Percentiles rank a stretch among this genome's conserved stretches.
phyloP scores from a whole-genome alignment of 2,329 filamentous ascomycete genomes.

The Sordariomycetes sp. region DNA sequence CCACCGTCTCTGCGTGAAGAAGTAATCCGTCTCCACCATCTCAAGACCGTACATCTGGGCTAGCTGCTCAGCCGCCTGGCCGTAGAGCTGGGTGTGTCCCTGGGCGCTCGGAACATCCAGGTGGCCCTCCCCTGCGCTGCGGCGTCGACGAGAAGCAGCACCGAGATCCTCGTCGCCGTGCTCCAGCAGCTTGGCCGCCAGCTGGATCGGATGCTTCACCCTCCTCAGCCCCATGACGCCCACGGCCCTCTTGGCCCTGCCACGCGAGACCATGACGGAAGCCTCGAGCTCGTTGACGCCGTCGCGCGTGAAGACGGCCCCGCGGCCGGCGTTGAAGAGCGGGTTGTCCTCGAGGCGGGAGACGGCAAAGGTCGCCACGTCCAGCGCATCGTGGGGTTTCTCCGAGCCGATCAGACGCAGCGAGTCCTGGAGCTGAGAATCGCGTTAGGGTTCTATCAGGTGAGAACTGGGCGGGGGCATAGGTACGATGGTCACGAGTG shows the following conservation, averaged over 20 bases:
- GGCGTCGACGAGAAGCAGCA: conserved; percentile 13
- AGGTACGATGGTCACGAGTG: conserved; percentile 52
- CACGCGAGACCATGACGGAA: conserved; percentile 73
- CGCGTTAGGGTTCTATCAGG: background rate
- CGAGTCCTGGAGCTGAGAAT: conserved; percentile 33
- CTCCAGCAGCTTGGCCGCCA: conserved; percentile 64
- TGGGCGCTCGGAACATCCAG: conserved; percentile 47
- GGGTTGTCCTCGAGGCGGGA: conserved; percentile 67
- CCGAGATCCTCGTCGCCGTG: conserved; percentile 51
- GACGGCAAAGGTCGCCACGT: conserved; percentile 68
- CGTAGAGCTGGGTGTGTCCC: conserved; percentile 62
- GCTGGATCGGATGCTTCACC: conserved; percentile 71
- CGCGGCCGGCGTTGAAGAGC: conserved; percentile 76
- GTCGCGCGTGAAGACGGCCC: conserved; percentile 77
- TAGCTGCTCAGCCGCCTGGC: conserved; percentile 58
- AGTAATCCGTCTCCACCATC: conserved; percentile 61
- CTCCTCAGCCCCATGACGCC: conserved; percentile 64
- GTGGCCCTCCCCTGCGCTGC: background rate
- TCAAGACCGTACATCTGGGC: conserved; percentile 62
- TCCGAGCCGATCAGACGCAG: conserved; percentile 30
- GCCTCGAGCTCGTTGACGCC: conserved; percentile 82
- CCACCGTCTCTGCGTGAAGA: conserved; percentile 71
- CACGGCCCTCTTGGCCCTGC: conserved; percentile 65
- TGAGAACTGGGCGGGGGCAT: background rate
- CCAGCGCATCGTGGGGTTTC: conserved; percentile 45